Conservation (phyloP, 345 rosid species). For the Brassica nigra region DNA sequence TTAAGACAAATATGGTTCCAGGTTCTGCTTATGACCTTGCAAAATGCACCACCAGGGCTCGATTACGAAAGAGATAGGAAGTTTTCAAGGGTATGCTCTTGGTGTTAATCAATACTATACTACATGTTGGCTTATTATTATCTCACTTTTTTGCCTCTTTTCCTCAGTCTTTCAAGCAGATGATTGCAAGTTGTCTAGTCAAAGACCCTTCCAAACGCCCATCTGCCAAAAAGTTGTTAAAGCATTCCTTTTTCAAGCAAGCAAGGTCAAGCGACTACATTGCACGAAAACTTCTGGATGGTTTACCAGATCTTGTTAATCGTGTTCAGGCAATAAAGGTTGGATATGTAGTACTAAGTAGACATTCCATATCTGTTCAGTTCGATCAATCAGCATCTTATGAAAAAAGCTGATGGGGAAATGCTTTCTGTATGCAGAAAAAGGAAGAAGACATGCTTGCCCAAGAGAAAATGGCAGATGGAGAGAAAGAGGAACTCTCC, state of each 20-base stretch:
- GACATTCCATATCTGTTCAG: neutral
- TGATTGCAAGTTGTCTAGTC: conserved; percentile 98
- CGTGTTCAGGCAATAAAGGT: conserved; percentile 93
- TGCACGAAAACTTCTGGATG: conserved; percentile 75
- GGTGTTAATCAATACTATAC: conserved; percentile 1
- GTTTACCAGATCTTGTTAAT: conserved; percentile 91
- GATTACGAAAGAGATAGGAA: conserved; percentile 95
- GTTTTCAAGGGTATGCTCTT: conserved; percentile 76
- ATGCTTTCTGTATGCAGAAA: conserved; percentile 53
- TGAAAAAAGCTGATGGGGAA: conserved; percentile 17
- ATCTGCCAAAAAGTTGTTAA: conserved; percentile 75
- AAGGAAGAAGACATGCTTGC: conserved; percentile 99
- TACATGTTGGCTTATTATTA: conserved; percentile 6
- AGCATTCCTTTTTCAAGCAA: conserved; percentile 97
- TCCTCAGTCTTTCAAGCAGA: conserved; percentile 92
- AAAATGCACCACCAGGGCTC: conserved; percentile 97
- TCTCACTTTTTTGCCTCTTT: conserved; percentile 25
- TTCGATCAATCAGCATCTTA: conserved; percentile 5
- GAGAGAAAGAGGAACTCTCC: conserved; percentile 87
- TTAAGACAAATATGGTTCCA: conserved; percentile 45
- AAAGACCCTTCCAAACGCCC: conserved; percentile 98
- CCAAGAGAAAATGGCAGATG: conserved; percentile 97
- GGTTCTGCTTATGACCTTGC: conserved; percentile 99
- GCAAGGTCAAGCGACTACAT: conserved; percentile 90
- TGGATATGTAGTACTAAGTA: conserved; percentile 18